These are phyloP conservation scores for Phialemonium atrogriseum DNA, from an alignment of 2,329 filamentous ascomycete species.

Conservation along the genomic window DNA sequence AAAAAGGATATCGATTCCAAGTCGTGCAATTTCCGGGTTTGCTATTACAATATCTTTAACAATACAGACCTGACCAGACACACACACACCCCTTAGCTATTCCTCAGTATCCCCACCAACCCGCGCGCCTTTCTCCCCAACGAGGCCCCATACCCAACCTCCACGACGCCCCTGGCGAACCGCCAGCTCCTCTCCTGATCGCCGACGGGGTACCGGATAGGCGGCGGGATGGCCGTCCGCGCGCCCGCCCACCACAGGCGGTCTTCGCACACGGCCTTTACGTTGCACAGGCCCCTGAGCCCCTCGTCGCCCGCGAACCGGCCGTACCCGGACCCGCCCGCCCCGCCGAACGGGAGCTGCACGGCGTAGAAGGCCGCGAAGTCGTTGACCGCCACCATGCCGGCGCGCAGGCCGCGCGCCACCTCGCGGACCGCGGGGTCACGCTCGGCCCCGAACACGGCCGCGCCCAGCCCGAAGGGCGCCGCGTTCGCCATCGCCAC, in stretches of 20 bases:
- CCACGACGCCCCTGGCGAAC: constrained; percentile 53
- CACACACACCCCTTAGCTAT: constrained; percentile 9
- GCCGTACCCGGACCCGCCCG: constrained; percentile 84
- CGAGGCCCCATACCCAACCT: constrained; percentile 46
- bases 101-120: constrained; percentile 17
- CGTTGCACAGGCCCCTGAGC: constrained; percentile 73
- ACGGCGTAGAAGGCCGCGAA: constrained; percentile 92
- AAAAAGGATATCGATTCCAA: too few species aligned
- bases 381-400: constrained; percentile 94
- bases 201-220: constrained; percentile 72
- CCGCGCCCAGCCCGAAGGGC: constrained; percentile 77
- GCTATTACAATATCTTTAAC: too few species aligned
- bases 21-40: too few species aligned
- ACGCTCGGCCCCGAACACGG: constrained; percentile 68
- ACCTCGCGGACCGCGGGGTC: constrained; percentile 54
- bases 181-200: constrained; percentile 57
- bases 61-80: too few species aligned
- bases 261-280: constrained; percentile 81
- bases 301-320: constrained; percentile 90
- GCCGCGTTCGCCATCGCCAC: constrained; percentile 78
- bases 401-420: constrained; percentile 62
- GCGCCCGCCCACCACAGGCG: constrained; percentile 52
- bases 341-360: constrained; percentile 87
- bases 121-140: constrained; percentile 13
- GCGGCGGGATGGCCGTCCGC: constrained; percentile 69